Evolutionary conservation across 2,329 filamentous ascomycete genomes (phyloP), one percentile per base, ranked within the genome.

Genomic region (Pseudophaeomoniella oleicola): DNA sequence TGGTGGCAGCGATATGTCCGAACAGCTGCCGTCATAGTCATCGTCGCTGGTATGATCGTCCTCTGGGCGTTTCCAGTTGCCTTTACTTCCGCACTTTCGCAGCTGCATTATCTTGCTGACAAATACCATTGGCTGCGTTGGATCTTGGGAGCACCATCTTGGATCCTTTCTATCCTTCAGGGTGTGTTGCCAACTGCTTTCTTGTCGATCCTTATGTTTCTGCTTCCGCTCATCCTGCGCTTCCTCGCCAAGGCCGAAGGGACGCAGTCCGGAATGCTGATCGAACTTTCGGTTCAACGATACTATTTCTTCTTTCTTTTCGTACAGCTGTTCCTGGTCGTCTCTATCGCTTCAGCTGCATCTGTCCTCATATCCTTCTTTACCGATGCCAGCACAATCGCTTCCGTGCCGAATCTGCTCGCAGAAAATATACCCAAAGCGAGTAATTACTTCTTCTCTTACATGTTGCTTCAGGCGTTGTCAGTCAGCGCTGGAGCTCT

Each of bases 371-470:
- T 88, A 30, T 61, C 73, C 12, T 65, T 75, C 35, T 60, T 88
- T 31, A 62, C 73, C 13, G 64, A 72, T n/a, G 54, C 90, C 9
- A 64, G 80, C 3, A 57, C 72, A 22, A 68, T 83, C 32, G 76
- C 84, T n/a, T 69, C 68, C 27, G 72, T 92, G 39, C 74, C 90
- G 0, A 57, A 73, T 13, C 67, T 81, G 0, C 63, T 98, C 17
- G 88, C 88, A 0, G 56, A 66, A 9, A 90, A 87, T 41, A 63
- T 98, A 4, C 90, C 90, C 2, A 81, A 75, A 46, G 80, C 87
- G 0, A 81, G 85, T 47, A 94, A 94, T 53, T 98, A 96, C 58
- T 98, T 96, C 65, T 96, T 94, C 67, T 88, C 85, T 1, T 98
- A 98, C 69, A 87, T 98, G 77, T 80, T 94, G 53, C 76, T 98